Conservation (phyloP, 352 stramenopile genomes). For the Elongisporangium anandrum region DNA sequence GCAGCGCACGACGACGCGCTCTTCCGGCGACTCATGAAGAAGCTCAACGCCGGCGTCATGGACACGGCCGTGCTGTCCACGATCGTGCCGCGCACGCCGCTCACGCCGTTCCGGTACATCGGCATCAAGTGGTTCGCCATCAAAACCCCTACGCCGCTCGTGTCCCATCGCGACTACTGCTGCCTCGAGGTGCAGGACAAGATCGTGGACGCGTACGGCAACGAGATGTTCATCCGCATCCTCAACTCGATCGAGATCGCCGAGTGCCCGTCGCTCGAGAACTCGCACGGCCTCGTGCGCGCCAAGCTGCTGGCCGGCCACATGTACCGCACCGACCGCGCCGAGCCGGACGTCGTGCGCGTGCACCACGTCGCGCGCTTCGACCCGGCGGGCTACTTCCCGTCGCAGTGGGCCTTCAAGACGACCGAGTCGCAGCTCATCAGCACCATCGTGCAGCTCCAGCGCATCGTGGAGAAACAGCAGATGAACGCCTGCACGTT, state of each 20-base stretch:
- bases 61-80: slow-evolving; percentile 77
- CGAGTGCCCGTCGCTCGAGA: slow-evolving; percentile 81
- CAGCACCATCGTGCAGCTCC: slow-evolving; percentile 72
- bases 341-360: slow-evolving; percentile 60
- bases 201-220: slow-evolving; percentile 74
- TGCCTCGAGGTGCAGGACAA: slow-evolving; percentile 84
- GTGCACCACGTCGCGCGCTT: slow-evolving; percentile 80
- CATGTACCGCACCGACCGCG: slow-evolving; percentile 76
- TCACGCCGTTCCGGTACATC: slow-evolving; percentile 78
- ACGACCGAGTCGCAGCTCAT: slow-evolving; percentile 79
- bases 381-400: slow-evolving; percentile 73
- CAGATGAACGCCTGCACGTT: slow-evolving; percentile 85
- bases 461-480: slow-evolving; percentile 79
- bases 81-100: slow-evolving; percentile 66
- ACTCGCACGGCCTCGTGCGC: slow-evolving; percentile 82
- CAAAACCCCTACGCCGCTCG: slow-evolving; percentile 75
- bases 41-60: slow-evolving; percentile 66
- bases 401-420: slow-evolving; percentile 78
- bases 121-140: slow-evolving; percentile 87
- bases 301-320: slow-evolving; percentile 71
- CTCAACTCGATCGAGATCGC: slow-evolving; percentile 77
- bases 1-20: slow-evolving; percentile 75
- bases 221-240: slow-evolving; percentile 84
- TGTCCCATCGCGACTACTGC: slow-evolving; percentile 84
- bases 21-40: slow-evolving; percentile 78